Evolutionary conservation across 306 rosid genomes (phyloP), one percentile per base, ranked within the genome.

Genomic region (Glycyrrhiza uralensis): DNA sequence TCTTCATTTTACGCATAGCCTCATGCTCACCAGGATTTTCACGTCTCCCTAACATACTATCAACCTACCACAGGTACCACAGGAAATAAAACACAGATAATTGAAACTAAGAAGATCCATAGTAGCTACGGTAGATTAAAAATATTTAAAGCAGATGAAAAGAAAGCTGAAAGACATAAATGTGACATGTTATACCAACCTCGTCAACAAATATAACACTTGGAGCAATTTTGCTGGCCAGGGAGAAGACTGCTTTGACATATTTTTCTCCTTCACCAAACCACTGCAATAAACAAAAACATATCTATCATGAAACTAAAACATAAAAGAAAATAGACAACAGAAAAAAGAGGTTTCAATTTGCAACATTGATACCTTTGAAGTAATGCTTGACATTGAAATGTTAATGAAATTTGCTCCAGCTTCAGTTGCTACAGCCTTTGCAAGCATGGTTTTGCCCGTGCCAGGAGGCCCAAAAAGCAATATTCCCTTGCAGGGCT

Each of bases 361-460:
- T 18, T 13, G 13, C 20, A 29, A 69, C 12, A 62, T 33, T 36
- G 15, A 70, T 77, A 93, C 98, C 97, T 91, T 93, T 22, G 98
- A 93, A 66, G 98, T 85, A 74, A 89, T 91, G 69, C 98, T 91
- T 6, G 98, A 93, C 98, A 93, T 91, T 3, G 98, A 93, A 64
- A 93, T 91, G 77, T 93, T 93, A 51, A 93, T 93, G 72, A 93
- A 93, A 83, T 91, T 93, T 24, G 98, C 98, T 72, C 98, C 97
- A 38, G 98, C 98, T 80, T 93, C 98, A 18, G 98, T 93, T 63
- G 98, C 98, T 67, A 93, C 98, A 74, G 98, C 98, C 85, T 93
- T 93, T 55, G 98, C 98, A 18, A 93, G 98, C 98, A 93, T 93
- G 19, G 98, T 93, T 77, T 93, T 93, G 56, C 98, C 98, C 10